These are phyloP conservation scores for Hyphopichia buzzinii DNA, from an alignment of 1,139 yeast species.

Conservation along the genomic window DNA sequence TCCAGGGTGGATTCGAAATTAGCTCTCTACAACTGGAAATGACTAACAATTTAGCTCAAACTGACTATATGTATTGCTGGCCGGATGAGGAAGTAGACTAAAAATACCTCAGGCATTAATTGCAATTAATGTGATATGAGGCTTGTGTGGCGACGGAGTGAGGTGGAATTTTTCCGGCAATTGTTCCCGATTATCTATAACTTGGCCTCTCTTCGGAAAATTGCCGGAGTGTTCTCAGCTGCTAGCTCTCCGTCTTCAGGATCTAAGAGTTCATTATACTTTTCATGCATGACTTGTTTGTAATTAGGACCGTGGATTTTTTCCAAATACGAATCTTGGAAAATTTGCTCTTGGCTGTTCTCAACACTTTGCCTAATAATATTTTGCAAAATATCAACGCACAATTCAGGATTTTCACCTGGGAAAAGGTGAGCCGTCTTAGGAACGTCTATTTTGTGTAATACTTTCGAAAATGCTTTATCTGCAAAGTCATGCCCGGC, in stretches of 20 bases:
- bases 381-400: not conserved
- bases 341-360: not conserved
- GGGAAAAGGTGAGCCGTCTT: slow-evolving; percentile 6
- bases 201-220: not conserved
- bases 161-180: too few relatives aligned
- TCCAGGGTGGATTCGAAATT: too few relatives aligned
- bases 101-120: too few relatives aligned
- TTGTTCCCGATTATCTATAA: too few relatives aligned
- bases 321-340: not conserved
- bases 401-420: slow-evolving; percentile 9
- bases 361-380: not conserved
- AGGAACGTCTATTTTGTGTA: slow-evolving; percentile 6
- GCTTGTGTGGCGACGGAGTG: too few relatives aligned
- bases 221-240: not conserved
- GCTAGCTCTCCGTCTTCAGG: not conserved
- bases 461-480: not conserved
- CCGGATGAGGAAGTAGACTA: too few relatives aligned
- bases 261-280: not conserved
- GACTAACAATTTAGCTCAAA: too few relatives aligned
- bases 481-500: not conserved
- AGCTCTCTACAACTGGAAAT: too few relatives aligned
- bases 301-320: not conserved
- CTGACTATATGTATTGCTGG: too few relatives aligned
- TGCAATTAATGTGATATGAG: too few relatives aligned
- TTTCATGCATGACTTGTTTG: not conserved